Evolutionary conservation across 306 rosid genomes (phyloP).

Genomic region (Prosopis cineraria): DNA sequence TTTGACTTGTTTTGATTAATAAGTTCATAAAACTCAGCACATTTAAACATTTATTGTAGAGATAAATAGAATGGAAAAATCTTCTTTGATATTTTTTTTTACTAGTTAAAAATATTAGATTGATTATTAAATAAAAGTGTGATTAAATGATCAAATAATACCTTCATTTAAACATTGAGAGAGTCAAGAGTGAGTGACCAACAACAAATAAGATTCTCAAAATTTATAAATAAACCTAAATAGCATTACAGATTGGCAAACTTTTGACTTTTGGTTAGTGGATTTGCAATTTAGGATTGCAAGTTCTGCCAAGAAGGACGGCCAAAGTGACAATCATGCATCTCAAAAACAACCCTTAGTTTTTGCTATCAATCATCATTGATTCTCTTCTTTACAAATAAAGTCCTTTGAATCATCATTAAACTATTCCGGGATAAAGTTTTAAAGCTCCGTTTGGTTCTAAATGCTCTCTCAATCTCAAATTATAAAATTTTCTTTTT

Average conservation of each 20-base stretch:
- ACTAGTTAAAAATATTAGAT: no score
- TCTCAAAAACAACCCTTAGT: neutral
- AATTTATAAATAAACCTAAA: neutral
- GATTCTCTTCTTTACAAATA: neutral
- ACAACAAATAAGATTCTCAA: neutral
- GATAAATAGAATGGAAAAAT: no score
- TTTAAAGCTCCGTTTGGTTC: no score
- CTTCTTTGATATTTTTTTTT: neutral
- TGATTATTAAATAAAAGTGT: no score
- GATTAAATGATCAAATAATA: no score
- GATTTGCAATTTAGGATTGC: neutral
- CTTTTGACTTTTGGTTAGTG: neutral
- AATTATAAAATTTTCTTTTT: no score
- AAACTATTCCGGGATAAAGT: no score
- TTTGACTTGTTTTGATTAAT: no score
- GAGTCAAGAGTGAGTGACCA: no score
- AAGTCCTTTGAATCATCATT: neutral
- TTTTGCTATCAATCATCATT: neutral
- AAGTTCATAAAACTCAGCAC: no score
- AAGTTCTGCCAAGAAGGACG: constrained; percentile 2
- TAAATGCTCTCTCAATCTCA: no score
- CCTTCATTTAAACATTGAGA: neutral
- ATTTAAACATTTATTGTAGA: no score
- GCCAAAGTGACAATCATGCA: constrained; percentile 13
- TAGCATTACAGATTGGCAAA: neutral